Base-by-base conservation (phyloP, 1,284 basidiomycete genomes). In the Malassezia psittaci region DNA sequence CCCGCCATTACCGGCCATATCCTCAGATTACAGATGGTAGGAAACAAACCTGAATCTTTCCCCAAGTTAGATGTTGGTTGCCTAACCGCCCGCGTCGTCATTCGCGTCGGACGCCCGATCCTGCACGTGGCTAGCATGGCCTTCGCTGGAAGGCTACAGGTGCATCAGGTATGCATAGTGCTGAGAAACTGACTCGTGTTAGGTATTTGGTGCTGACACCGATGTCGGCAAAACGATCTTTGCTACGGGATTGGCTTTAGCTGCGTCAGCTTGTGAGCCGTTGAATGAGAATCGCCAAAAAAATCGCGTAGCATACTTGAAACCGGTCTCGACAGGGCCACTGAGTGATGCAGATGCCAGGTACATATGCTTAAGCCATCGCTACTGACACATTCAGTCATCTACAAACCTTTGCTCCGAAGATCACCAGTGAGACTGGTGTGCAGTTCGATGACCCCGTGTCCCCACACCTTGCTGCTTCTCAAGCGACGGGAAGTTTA, bases 391-490 rank as follows among this genome's bases (percentile, higher is more conserved):
- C 24, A 16, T 16, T 15, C 8, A 60, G 59, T 9, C 69, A 72
- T 48, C 51, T 73, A 18, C 48, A 59, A 5, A 49, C 55, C 19
- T 68, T 59, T 47, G 61, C 61, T 13, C 52, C 64, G 3, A n/a
- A 37, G 2, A 50, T 63, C n/a, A 72, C 79, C 12, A 80, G 85
- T 1, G 79, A 82, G 16, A 93, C 89, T 75, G 78, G 96, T 6
- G 90, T 84, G 74, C 83, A 84, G 49, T 94, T 87, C 65, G 79
- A 85, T 41, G 85, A 93, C 54, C 90, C 93, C 0, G 86, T 96
- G 50, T 90, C 88, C 63, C 93, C 93, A 0, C 93, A 96, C 75
- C 78, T 96, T 21, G 93, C 93, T 1, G 88, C 82, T 2, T 78
- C 80, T 59, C 77, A 86, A 52, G 82, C 83, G 1, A 77, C 77